phyloP scores from a whole-genome alignment of 768 basidiomycete genomes.

The Termitomyces sp. region DNA sequence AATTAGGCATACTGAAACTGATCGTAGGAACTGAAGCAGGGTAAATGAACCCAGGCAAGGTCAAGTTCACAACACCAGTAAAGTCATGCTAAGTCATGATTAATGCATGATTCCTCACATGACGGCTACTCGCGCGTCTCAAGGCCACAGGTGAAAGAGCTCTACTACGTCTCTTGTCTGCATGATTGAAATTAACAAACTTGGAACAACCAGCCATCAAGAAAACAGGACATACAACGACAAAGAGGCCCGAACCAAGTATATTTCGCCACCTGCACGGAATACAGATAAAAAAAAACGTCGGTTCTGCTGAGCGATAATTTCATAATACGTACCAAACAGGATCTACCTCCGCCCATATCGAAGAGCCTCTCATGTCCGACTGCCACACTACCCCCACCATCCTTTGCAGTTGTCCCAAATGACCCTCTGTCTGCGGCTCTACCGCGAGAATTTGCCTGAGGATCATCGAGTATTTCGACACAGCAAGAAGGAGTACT shows the following conservation, averaged over 20 bases:
- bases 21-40: not conserved
- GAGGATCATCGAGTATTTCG: slow-evolving; percentile 38
- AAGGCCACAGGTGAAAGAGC: slow-evolving; percentile 62
- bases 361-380: slow-evolving; percentile 50
- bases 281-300: not conserved
- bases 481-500: slow-evolving; percentile 47
- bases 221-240: slow-evolving; percentile 43
- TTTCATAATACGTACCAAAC: slow-evolving; percentile 48
- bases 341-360: slow-evolving; percentile 65
- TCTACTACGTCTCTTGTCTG: slow-evolving; percentile 67
- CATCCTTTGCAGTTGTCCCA: slow-evolving; percentile 8
- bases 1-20: not conserved
- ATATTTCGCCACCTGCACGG: slow-evolving; percentile 63
- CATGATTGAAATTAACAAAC: not conserved
- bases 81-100: too few relatives aligned
- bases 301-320: not conserved
- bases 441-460: slow-evolving; percentile 33
- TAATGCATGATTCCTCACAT: slow-evolving; percentile 52
- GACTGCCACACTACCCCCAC: slow-evolving; percentile 37
- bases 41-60: slow-evolving; percentile 30
- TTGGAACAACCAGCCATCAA: not conserved
- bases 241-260: slow-evolving; percentile 63
- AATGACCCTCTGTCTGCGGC: slow-evolving; percentile 16
- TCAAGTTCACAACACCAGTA: slow-evolving; percentile 66
- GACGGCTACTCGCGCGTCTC: slow-evolving; percentile 64